Percentiles rank a stretch among this genome's conserved stretches.
Evolutionary conservation across 768 basidiomycete species (phyloP).

Genomic region (Trametes gibbosa): DNA sequence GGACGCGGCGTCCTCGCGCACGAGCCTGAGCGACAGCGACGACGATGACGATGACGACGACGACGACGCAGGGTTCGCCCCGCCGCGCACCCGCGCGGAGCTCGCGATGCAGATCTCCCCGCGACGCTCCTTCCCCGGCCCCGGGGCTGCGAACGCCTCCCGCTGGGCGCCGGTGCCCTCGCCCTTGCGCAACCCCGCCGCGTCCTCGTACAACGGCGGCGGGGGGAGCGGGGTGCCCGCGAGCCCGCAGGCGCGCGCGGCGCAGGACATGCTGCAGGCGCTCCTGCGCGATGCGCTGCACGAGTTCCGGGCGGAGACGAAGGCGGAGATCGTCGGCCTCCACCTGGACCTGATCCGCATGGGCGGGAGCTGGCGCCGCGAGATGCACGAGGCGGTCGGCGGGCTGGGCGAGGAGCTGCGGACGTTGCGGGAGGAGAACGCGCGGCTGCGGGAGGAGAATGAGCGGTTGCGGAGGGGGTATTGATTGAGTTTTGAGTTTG

Average conservation of each 20-base stretch:
- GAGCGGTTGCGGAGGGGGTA: slow-evolving; percentile 43
- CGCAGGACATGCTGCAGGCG: slow-evolving; percentile 60
- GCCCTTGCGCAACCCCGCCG: slow-evolving; percentile 30
- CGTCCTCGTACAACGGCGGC: not conserved
- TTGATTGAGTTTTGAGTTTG: slow-evolving; percentile 15
- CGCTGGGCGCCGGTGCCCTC: slow-evolving; percentile 21
- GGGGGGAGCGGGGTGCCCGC: slow-evolving; percentile 32
- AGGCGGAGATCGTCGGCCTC: slow-evolving; percentile 69
- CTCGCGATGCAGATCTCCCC: slow-evolving; percentile 25
- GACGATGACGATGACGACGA: slow-evolving; percentile 29
- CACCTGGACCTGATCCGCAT: slow-evolving; percentile 73
- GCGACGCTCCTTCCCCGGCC: slow-evolving; percentile 37
- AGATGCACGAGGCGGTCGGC: slow-evolving; percentile 59
- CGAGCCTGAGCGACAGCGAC: not conserved
- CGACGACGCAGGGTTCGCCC: slow-evolving; percentile 12
- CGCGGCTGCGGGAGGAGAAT: slow-evolving; percentile 65
- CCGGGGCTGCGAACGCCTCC: not conserved
- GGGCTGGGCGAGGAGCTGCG: slow-evolving; percentile 58
- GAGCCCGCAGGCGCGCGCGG: slow-evolving; percentile 37
- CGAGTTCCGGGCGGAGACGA: slow-evolving; percentile 68
- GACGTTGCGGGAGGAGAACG: slow-evolving; percentile 44
- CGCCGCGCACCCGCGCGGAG: slow-evolving; percentile 1
- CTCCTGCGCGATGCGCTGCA: slow-evolving; percentile 72
- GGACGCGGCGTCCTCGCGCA: not conserved
- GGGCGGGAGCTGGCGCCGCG: slow-evolving; percentile 66